Base-by-base conservation (phyloP, 805 yeast species). In the Kodamaea nitidulidarum region DNA sequence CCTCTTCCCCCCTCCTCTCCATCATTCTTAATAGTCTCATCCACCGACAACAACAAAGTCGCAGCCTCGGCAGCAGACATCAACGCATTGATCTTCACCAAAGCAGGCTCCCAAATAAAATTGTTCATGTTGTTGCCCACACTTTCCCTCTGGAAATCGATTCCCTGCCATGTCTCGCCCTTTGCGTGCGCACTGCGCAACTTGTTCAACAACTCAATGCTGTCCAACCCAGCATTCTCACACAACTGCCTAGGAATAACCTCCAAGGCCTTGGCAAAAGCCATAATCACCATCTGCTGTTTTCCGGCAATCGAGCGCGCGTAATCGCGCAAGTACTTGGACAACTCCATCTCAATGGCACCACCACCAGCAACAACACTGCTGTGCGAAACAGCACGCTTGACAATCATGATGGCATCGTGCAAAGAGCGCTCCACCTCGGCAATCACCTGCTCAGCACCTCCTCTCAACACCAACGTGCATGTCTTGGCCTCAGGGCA, bases 211-310 rank as follows among this genome's bases (percentile, higher is more conserved):
- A 93, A 68, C 60, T 93, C 98, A n/a, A 95, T 87, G 15, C 95
- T 95, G 60, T 93, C 99, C 50, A 93, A 81, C 4, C 99, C 99
- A n/a, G 96, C 98, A 61, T 93, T 93, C 59, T 93, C 98, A 70
- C 98, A 91, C 48, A 93, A 73, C 60, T 93, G 98, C 61, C 98
- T 82, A 50, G 99, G 99, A 53, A 93, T 88, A 18, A 93, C 81
- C 67, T 93, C 99, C 42, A 93, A 72, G 1, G 98, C 95, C 50
- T 84, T 84, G 16, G 98, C 98, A 65, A 80, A 93, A 6, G 96
- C 96, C 42, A 82, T 81, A 42, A 93, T 84, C 43, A 93, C 81
- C 46, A 93, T 70, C 68, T 93, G 99, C 65, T 91, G 96, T 63
- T 93, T 91, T 29, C 98, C 98, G 15, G 96, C 88, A 52, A 93